Percentiles rank a stretch among this genome's conserved stretches.
Conservation (phyloP, 129 eudicot species). For the Arctium lappa region DNA sequence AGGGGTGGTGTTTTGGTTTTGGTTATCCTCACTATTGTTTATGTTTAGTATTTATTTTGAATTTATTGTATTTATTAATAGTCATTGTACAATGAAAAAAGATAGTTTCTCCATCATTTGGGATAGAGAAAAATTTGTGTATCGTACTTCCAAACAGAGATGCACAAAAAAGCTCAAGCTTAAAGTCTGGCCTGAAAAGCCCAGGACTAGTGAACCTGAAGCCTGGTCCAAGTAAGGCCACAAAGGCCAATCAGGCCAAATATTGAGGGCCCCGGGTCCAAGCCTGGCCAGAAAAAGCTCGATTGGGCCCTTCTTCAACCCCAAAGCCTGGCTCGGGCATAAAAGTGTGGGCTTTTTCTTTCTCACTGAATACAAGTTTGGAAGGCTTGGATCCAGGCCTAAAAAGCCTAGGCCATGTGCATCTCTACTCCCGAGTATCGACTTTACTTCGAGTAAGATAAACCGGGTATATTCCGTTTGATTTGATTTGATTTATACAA, state of each 20-base stretch:
- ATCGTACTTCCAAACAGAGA: background rate
- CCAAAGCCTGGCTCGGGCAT: too few relatives aligned
- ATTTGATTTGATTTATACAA: too few relatives aligned
- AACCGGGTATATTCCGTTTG: too few relatives aligned
- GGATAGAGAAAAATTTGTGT: background rate
- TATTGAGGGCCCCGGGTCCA: too few relatives aligned
- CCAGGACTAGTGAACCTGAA: too few relatives aligned
- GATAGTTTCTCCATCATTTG: background rate
- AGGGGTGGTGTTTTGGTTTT: background rate
- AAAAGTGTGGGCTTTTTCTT: background rate
- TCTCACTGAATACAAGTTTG: background rate
- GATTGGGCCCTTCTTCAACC: background rate
- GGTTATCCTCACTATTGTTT: background rate
- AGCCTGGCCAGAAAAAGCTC: too few relatives aligned
- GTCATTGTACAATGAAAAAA: background rate
- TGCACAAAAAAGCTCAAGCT: background rate
- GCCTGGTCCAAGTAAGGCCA: too few relatives aligned
- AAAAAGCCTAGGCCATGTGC: too few relatives aligned
- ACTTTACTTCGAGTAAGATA: too few relatives aligned
- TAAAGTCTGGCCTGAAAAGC: background rate
- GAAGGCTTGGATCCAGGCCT: background rate
- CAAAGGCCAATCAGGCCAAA: too few relatives aligned
- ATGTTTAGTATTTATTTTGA: background rate
- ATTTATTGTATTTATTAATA: background rate
- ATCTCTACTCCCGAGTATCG: too few relatives aligned